Conservation (phyloP, 192 early-diverging fungal genomes). For the Piromyces sp. region DNA sequence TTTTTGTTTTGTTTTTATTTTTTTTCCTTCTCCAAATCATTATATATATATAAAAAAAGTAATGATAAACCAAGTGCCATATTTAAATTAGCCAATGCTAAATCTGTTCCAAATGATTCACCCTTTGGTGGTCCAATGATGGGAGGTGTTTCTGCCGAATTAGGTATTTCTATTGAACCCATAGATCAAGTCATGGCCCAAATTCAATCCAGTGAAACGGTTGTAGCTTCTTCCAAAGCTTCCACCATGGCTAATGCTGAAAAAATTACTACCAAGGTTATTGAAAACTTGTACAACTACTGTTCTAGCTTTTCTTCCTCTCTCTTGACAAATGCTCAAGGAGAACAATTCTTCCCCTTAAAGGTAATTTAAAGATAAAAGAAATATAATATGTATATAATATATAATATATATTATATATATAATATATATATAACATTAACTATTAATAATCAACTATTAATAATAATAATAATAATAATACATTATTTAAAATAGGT, state of each 20-base stretch:
- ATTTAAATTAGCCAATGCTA: slow-evolving; percentile 35
- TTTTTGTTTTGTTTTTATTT: too few species aligned
- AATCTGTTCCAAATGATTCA: slow-evolving; percentile 14
- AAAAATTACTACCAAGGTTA: slow-evolving; percentile 8
- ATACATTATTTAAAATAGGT: slow-evolving; percentile 20
- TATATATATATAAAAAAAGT: not conserved
- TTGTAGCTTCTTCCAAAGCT: slow-evolving; percentile 2
- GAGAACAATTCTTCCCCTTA: not conserved
- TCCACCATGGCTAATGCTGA: not conserved
- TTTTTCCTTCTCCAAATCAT: too few species aligned
- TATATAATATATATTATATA: slow-evolving; percentile 37
- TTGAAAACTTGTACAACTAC: slow-evolving; percentile 23
- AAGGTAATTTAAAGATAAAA: too few species aligned
- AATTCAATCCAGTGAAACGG: slow-evolving; percentile 14
- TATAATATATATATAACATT: slow-evolving; percentile 20
- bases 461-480: not conserved
- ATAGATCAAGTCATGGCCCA: slow-evolving; percentile 49
- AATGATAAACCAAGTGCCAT: slow-evolving; percentile 73
- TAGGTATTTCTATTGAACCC: slow-evolving; percentile 91
- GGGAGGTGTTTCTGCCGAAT: slow-evolving; percentile 29
- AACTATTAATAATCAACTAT: slow-evolving; percentile 2
- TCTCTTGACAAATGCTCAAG: slow-evolving; percentile 29
- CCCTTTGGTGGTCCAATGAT: slow-evolving; percentile 6
- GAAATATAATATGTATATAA: too few species aligned
- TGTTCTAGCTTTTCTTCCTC: slow-evolving; percentile 19